Evolutionary conservation across 345 rosid genomes (phyloP), one percentile per base, ranked within the genome.

Genomic region (Litchi chinensis): DNA sequence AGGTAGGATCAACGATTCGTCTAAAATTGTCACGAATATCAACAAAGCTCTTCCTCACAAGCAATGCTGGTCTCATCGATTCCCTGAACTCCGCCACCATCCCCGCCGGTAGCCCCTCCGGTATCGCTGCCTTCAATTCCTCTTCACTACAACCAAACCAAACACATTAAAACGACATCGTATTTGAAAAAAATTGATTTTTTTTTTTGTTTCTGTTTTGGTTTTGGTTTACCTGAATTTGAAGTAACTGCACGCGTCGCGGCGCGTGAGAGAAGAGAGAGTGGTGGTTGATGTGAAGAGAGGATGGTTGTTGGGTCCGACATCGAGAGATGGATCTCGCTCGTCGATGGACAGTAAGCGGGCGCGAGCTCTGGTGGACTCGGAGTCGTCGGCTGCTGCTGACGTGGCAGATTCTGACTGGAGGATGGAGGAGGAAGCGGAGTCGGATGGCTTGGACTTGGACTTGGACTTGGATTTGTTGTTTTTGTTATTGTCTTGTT

Each of bases 21-120:
- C 91, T 88, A 84, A 93, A 94, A 84, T 96, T 90, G 85, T 94
- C 98, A 8, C 99, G 97, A 78, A 93, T 91, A 84, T 90, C 93
- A 83, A 93, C 87, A 84, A 90, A 95, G 77, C 89, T 87, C 85
- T 90, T 90, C 65, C 99, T 82, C 68, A 95, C 93, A 54, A 95
- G 92, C 85, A 93, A 76, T 4, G 96, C 91, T 19, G 83, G 87
- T 75, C 95, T 82, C 97, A 90, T 82, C 24, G 99, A 93, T 54
- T 93, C 98, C 54, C 87, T 89, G 75, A 96, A 96, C 85, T 96
- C 99, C 76, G 82, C 72, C 74, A 79, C 86, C 89, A 93, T 89
- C 28, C 97, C 98, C 64, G 63, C 69, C n/a, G 93, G 90, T 79
- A 96, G 82, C 10, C 98, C 99, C 77, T 96, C 99, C 3, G 95